Percentiles rank a stretch among this genome's conserved stretches.
These are phyloP conservation scores for Davidsoniella virescens DNA, from an alignment of 2,329 filamentous ascomycete genomes.

Conservation along the genomic window DNA sequence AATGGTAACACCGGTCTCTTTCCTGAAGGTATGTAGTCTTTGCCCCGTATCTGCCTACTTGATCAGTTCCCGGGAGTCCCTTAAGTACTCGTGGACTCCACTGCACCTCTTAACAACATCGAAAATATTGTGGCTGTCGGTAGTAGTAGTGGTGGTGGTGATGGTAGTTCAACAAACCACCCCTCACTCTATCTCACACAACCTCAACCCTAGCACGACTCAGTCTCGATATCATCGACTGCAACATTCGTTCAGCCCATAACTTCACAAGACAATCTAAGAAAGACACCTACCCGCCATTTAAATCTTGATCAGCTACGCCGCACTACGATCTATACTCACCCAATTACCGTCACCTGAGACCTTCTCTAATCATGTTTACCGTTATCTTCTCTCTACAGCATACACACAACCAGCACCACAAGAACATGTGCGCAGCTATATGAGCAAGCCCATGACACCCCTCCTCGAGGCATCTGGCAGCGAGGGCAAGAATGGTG, in stretches of 20 bases:
- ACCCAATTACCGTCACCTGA: not conserved
- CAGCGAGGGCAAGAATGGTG: constrained; percentile 15
- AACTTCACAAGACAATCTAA: not conserved
- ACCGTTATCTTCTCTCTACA: constrained; percentile 18
- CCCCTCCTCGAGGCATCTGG: constrained; percentile 19
- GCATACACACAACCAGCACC: constrained; percentile 47
- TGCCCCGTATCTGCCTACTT: constrained; percentile 6
- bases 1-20: constrained; percentile 66
- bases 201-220: not conserved
- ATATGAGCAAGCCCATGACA: constrained; percentile 17
- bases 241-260: not conserved
- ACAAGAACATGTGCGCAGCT: constrained; percentile 22
- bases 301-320: not conserved
- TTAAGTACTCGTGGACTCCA: not conserved
- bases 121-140: not conserved
- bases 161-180: not conserved
- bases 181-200: not conserved
- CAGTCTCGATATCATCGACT: not conserved
- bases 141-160: not conserved
- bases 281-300: not conserved
- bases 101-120: not conserved
- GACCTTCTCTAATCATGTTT: not conserved
- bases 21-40: constrained; percentile 50
- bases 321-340: not conserved
- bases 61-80: not conserved